phyloP scores from a whole-genome alignment of 768 basidiomycete species.

The Mycena galopus region DNA sequence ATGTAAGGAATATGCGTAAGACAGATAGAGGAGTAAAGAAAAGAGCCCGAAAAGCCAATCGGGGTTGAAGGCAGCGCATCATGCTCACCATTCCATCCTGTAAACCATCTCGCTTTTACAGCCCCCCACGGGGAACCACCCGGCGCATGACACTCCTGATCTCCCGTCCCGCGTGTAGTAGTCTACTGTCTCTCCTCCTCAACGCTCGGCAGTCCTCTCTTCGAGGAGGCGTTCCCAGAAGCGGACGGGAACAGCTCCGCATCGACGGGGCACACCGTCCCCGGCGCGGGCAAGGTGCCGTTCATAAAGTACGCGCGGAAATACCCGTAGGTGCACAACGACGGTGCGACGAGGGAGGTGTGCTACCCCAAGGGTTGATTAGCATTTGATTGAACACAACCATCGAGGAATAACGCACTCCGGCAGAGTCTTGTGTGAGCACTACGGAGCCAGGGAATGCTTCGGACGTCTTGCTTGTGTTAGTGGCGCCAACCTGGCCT shows the following conservation, averaged over 20 bases:
- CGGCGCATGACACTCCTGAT: neutral
- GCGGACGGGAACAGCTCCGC: neutral
- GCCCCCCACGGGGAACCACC: neutral
- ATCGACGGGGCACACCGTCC: no score
- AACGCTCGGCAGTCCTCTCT: neutral
- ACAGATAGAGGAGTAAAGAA: no score
- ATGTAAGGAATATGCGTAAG: no score
- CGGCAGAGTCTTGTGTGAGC: neutral
- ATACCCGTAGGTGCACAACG: no score
- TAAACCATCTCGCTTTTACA: no score
- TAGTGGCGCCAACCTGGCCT: neutral
- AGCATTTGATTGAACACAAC: neutral
- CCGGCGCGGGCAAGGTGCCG: no score
- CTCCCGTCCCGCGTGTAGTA: neutral
- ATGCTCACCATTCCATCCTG: no score
- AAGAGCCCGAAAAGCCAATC: no score
- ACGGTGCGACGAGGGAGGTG: conserved; percentile 7
- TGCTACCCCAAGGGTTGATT: neutral
- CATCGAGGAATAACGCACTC: neutral
- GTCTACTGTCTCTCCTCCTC: neutral
- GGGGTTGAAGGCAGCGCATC: no score
- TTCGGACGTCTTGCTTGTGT: neutral
- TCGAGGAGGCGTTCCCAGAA: neutral
- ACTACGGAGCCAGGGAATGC: no score
- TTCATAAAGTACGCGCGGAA: no score